Percentiles rank a stretch among this genome's conserved stretches.
Evolutionary conservation across 2,329 filamentous ascomycete species (phyloP).

Genomic region (Colletotrichum nymphaeae): DNA sequence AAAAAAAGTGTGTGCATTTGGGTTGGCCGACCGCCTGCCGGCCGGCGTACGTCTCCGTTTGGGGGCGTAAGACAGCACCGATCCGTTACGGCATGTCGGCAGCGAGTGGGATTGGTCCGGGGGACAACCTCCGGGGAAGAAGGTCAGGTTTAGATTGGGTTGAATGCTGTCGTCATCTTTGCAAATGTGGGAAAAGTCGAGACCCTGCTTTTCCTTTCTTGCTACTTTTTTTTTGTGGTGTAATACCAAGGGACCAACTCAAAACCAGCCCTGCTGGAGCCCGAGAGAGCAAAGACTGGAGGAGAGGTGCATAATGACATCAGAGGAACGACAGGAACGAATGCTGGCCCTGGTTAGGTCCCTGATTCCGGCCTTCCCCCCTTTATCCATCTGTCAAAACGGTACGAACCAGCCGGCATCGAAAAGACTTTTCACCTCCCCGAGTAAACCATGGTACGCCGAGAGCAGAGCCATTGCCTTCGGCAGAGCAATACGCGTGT

Average conservation of each 20-base stretch:
- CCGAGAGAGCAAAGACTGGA: neutral
- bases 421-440: too few species aligned
- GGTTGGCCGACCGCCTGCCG: too few species aligned
- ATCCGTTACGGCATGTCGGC: neutral
- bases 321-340: constrained; percentile 22
- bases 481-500: neutral
- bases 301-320: constrained; percentile 30
- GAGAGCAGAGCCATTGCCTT: neutral
- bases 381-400: neutral
- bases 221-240: neutral
- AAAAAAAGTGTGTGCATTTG: neutral
- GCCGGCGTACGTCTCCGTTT: neutral
- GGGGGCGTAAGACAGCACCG: neutral
- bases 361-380: neutral
- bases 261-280: constrained; percentile 20
- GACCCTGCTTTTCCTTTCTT: neutral
- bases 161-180: constrained; percentile 1
- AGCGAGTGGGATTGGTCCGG: neutral
- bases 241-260: constrained; percentile 23
- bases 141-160: neutral
- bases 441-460: neutral
- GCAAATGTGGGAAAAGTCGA: neutral
- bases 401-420: neutral
- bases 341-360: neutral
- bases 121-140: constrained; percentile 9